Evolutionary conservation across 768 basidiomycete species (phyloP).

Genomic region (Mycena pura): DNA sequence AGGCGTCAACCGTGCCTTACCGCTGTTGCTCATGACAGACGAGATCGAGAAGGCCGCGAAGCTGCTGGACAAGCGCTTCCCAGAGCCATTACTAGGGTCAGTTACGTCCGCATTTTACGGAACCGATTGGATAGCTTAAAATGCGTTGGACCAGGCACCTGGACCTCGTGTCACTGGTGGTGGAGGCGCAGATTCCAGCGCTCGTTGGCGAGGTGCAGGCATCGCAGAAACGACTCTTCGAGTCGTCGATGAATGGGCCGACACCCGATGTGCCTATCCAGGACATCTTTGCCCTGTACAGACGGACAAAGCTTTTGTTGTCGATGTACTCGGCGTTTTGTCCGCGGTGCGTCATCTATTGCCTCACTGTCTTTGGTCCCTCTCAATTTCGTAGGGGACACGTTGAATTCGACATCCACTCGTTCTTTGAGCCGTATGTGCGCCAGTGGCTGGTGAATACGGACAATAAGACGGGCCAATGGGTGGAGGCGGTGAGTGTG

Average conservation of each 20-base stretch:
- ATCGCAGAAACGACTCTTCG: constrained; percentile 76
- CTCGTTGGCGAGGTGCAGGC: constrained; percentile 70
- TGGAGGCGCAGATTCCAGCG: constrained; percentile 72
- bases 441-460: constrained; percentile 89
- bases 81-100: constrained; percentile 81
- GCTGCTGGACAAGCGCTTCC: constrained; percentile 85
- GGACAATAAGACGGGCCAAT: constrained; percentile 87
- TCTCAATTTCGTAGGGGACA: constrained; percentile 47
- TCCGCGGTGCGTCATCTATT: constrained; percentile 61
- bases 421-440: constrained; percentile 89
- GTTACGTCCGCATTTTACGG: constrained; percentile 31
- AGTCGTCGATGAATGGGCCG: constrained; percentile 86
- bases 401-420: constrained; percentile 70
- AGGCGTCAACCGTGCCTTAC: constrained; percentile 82
- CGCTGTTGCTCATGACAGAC: constrained; percentile 82
- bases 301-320: constrained; percentile 74
- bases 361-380: not conserved
- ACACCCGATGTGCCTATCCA: constrained; percentile 89
- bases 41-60: constrained; percentile 90
- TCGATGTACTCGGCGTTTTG: constrained; percentile 87
- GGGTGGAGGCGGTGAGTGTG: constrained; percentile 86
- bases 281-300: constrained; percentile 88
- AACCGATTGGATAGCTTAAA: not conserved
- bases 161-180: constrained; percentile 77
- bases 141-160: constrained; percentile 53